phyloP scores from a whole-genome alignment of 1,284 basidiomycete genomes.

The Trichosporon sp. region DNA sequence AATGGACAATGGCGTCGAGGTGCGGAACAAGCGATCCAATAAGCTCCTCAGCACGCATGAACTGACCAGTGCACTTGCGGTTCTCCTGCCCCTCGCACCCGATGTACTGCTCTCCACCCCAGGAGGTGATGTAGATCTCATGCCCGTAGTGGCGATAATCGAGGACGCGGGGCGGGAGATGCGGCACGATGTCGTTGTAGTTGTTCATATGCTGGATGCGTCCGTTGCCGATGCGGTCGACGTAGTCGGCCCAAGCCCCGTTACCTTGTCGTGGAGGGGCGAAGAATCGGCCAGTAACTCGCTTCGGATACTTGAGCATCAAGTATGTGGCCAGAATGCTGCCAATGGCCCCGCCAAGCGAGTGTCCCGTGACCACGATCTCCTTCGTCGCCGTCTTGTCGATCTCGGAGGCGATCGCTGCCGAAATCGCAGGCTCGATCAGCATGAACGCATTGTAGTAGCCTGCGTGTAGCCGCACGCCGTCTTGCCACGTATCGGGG shows the following conservation, averaged over 20 bases:
- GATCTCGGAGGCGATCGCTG: not conserved
- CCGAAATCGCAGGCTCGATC: slow-evolving; percentile 4
- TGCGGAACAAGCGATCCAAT: not conserved
- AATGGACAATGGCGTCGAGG: slow-evolving; percentile 1
- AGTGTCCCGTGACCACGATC: slow-evolving; percentile 26
- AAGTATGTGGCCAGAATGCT: slow-evolving; percentile 15
- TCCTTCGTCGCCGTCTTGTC: not conserved
- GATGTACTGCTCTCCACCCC: slow-evolving; percentile 7
- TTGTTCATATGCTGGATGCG: slow-evolving; percentile 23
- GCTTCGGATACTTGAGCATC: not conserved
- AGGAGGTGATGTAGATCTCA: slow-evolving; percentile 24
- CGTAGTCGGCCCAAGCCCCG: slow-evolving; percentile 25
- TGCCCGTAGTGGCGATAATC: slow-evolving; percentile 19
- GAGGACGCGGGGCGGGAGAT: slow-evolving; percentile 22
- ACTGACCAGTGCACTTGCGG: slow-evolving; percentile 5
- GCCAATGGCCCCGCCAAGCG: slow-evolving; percentile 23
- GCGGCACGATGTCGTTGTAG: slow-evolving; percentile 26
- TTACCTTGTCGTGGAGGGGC: slow-evolving; percentile 26
- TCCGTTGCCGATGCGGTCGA: slow-evolving; percentile 20
- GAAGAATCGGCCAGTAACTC: slow-evolving; percentile 18
- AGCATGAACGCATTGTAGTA: slow-evolving; percentile 24
- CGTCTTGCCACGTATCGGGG: slow-evolving; percentile 10
- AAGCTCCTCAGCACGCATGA: not conserved
- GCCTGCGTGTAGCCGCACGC: slow-evolving; percentile 20
- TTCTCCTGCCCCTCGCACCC: slow-evolving; percentile 27